phyloP scores from a whole-genome alignment of 83 land plant genomes.

The Picea engelmannii region DNA sequence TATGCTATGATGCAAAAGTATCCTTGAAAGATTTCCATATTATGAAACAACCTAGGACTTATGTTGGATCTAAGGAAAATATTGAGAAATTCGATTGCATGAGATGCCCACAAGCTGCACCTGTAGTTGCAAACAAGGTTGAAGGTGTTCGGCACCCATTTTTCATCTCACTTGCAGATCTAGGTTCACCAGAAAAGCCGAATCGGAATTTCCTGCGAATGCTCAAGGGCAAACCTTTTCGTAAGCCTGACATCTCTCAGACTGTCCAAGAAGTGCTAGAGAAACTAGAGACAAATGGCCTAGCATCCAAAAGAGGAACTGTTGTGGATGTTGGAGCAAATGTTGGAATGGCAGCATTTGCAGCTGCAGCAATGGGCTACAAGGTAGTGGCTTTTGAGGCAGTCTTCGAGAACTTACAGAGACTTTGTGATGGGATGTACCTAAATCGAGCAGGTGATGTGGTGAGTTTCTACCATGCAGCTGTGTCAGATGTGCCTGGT shows the following conservation, averaged over 20 bases:
- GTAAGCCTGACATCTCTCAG: slow-evolving; percentile 72
- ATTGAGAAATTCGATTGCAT: slow-evolving; percentile 49
- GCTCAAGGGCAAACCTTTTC: slow-evolving; percentile 83
- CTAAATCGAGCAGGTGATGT: slow-evolving; percentile 59
- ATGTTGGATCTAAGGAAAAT: background rate
- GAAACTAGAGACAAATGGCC: slow-evolving; percentile 15
- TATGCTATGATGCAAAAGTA: background rate
- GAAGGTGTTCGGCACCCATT: slow-evolving; percentile 70
- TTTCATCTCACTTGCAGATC: slow-evolving; percentile 75
- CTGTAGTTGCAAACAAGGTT: slow-evolving; percentile 65
- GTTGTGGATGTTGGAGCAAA: slow-evolving; percentile 90
- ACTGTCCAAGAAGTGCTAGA: slow-evolving; percentile 74
- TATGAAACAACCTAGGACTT: background rate
- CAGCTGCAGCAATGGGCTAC: slow-evolving; percentile 93
- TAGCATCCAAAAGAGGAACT: slow-evolving; percentile 22
- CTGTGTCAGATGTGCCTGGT: slow-evolving; percentile 71
- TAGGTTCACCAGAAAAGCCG: slow-evolving; percentile 82
- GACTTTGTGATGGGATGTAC: slow-evolving; percentile 83
- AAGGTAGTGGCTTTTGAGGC: slow-evolving; percentile 84
- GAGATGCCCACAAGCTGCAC: slow-evolving; percentile 50
- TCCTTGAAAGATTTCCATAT: background rate
- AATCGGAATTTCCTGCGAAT: slow-evolving; percentile 83
- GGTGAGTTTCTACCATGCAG: slow-evolving; percentile 73
- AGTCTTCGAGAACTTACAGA: slow-evolving; percentile 79
- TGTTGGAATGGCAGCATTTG: slow-evolving; percentile 95